phyloP scores from a whole-genome alignment of 2,329 filamentous ascomycete genomes.

The Scleromitrula shiraiana region DNA sequence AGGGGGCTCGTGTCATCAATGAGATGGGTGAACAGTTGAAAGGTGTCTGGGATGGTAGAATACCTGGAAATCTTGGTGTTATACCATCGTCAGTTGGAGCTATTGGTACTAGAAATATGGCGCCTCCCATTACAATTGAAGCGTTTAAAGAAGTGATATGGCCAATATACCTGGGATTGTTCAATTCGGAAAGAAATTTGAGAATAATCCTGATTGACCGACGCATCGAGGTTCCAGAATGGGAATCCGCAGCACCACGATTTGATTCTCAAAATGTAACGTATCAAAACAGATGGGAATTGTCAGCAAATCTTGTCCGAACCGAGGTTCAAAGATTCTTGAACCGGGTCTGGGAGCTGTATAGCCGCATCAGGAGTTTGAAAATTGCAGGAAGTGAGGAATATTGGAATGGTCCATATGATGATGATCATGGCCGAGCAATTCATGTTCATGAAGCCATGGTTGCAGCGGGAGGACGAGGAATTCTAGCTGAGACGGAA shows the following conservation, averaged over 20 bases:
- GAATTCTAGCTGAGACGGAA: not conserved
- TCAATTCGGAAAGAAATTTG: constrained; percentile 4
- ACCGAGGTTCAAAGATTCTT: not conserved
- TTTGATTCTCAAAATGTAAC: constrained; percentile 1
- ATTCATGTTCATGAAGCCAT: constrained; percentile 3
- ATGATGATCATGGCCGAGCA: constrained; percentile 8
- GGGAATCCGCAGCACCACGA: not conserved
- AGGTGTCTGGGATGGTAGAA: not conserved
- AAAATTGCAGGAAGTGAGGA: constrained; percentile 2
- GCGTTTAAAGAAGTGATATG: constrained; percentile 3
- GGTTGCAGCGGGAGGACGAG: not conserved
- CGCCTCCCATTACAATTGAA: not conserved
- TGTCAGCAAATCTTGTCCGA: not conserved
- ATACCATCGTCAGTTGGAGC: not conserved
- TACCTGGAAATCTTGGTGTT: not conserved
- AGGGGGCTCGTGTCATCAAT: constrained; percentile 1
- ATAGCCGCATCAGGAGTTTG: not conserved
- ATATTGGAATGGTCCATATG: constrained; percentile 5
- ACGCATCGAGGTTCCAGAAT: not conserved
- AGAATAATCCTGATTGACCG: constrained; percentile 1
- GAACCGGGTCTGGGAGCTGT: not conserved
- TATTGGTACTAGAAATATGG: not conserved
- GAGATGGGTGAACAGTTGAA: constrained; percentile 5
- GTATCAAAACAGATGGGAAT: not conserved
- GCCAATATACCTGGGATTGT: constrained; percentile 5